A percentile compares a stretch with the other conserved stretches of the same genome.
Evolutionary conservation across 805 yeast species (phyloP).

Genomic region (Candida palmyrensis): DNA sequence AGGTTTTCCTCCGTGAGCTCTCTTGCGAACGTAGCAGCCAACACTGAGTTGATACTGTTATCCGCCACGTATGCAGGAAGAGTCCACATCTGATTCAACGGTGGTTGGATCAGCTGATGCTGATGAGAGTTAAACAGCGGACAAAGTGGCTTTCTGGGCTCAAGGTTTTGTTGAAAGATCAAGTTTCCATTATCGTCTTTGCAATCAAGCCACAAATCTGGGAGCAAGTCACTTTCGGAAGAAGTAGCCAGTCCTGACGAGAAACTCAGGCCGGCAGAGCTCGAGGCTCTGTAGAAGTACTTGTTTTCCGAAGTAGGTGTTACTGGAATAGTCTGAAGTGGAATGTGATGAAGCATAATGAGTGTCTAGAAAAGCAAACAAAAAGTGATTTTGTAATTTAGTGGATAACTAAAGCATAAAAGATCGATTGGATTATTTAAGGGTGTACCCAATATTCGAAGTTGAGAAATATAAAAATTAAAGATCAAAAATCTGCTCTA

Average conservation of each 20-base stretch:
- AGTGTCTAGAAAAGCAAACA: not conserved
- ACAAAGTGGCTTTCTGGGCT: conserved; percentile 1
- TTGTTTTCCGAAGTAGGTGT: conserved; percentile 1
- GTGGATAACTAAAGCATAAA: not conserved
- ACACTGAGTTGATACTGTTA: conserved; percentile 14
- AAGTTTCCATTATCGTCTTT: conserved; percentile 7
- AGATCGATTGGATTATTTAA: not conserved
- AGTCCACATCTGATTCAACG: too few species aligned
- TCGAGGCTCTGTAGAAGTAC: not conserved
- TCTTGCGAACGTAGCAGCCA: conserved; percentile 16
- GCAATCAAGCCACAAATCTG: conserved; percentile 14
- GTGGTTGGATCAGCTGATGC: too few species aligned
- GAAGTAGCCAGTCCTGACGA: not conserved
- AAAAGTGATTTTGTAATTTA: not conserved
- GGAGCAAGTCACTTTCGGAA: conserved; percentile 10
- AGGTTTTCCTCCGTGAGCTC: conserved; percentile 35
- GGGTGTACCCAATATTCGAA: not conserved
- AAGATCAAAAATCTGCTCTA: too few species aligned
- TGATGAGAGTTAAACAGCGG: conserved; percentile 2
- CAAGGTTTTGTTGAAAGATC: too few species aligned
- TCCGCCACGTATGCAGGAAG: too few species aligned
- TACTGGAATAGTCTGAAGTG: conserved; percentile 3
- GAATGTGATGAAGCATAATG: conserved; percentile 4
- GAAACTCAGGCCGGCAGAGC: conserved; percentile 4
- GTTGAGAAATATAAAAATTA: not conserved